Base-by-base conservation (phyloP, 148 eudicot species). In the Nepenthes mirabilis region DNA sequence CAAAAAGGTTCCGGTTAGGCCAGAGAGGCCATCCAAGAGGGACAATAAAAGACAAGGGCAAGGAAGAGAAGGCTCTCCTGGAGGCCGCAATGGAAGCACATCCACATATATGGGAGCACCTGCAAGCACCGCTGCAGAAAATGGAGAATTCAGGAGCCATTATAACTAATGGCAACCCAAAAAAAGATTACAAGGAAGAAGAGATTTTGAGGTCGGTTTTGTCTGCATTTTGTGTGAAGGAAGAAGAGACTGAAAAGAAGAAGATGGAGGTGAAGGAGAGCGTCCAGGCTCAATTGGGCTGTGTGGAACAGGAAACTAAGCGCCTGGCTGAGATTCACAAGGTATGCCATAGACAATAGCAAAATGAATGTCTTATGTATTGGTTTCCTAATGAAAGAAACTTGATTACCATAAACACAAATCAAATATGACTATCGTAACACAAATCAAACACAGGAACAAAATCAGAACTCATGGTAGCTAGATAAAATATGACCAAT, bases 221-320 rank as follows among this genome's bases (percentile, higher is more conserved):
- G 9, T 68, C 86, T 13, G 67, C 88, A 0, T 90, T 90, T 58
- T 78, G 77, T 8, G 84, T 80, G 7, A 88, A 83, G 82, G 98
- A 91, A 65, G 96, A 91, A 55, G 98, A 91, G 82, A 91, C 88
- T 49, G 90, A 85, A 79, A 82, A 76, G 78, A 88, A 68, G 83
- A 91, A 83, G 68, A 70, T 63, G 76, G 85, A 79, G 83, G 78
- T 88, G 13, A 73, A 58, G 43, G 85, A 80, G 55, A 85, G 75
- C 36, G 88, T 91, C 65, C 85, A 83, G 33, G 82, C 83, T 68
- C 94, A 84, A 13, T 65, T 88, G 50, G 95, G 98, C 33, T 95
- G 94, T 8, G 95, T 79, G 37, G 98, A 83, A 65, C 82, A 73
- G 57, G 94, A 91, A 69, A 85, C 96, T 55, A 91, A 88, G 62